Evolutionary conservation across 2,329 filamentous ascomycete genomes (phyloP), one percentile per base, ranked within the genome.

Genomic region (Raffaelea arxii): DNA sequence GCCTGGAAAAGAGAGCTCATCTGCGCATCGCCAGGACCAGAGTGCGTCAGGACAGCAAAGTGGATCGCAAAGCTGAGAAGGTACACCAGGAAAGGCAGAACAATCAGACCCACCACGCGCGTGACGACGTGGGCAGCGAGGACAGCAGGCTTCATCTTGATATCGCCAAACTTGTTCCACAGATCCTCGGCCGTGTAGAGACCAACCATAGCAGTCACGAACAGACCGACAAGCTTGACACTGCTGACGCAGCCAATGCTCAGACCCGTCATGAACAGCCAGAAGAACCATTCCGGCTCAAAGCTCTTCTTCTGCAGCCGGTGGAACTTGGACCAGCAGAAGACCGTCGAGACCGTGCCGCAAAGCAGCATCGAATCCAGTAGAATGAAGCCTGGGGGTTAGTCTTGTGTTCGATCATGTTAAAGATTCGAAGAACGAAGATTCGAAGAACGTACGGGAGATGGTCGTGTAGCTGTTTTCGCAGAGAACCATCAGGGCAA

Each of bases 1-100:
- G 94, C 92, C 65, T 98, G 92, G 77, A 98, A 98, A 43, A 98
- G 79, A 23, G 92, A 98, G 70, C 90, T 96, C 92, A 98, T 98
- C 68, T 98, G 92, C n/a, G 92, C 92, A 70, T 98, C 92, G 46
- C 92, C 92, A 7, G 94, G 92, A 19, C 92, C 92, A 57, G 84
- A 91, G 68, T 88, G 91, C 65, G 94, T 87, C 49, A 98, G 78
- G 52, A 98, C 87, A 52, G 88, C 75, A 65, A 98, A 98, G 68
- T 98, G 92, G 46, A 95, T 68, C 57, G 86, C 94, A 65, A 98
- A 98, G 38, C 89, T 94, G 62, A 96, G 82, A 68, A 96, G 82
- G 71, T 98, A 98, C 58, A 98, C 88, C 49, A 91, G 70, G 60
- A 94, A 72, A 6, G 92, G 92, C 43, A 98, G 76, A 51, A 95